These are phyloP conservation scores for Cladosporium sp. DNA, from an alignment of 2,329 filamentous ascomycete genomes.

Conservation along the genomic window DNA sequence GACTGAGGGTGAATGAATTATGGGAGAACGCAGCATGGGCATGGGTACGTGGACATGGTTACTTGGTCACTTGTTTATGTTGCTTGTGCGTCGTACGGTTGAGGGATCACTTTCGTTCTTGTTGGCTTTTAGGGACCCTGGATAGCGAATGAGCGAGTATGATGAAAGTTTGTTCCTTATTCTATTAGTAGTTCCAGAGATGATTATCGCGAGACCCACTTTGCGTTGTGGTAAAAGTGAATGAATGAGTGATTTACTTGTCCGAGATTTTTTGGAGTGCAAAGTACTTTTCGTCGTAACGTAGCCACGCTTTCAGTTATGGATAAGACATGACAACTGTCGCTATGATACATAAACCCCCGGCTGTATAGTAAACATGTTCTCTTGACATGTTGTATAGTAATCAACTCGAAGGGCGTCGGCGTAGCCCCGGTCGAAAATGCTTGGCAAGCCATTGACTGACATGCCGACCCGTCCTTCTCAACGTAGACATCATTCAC, in stretches of 20 bases:
- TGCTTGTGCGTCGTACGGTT: not conserved
- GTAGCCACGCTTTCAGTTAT: not conserved
- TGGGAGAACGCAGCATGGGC: not conserved
- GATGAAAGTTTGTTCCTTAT: not conserved
- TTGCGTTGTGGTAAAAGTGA: not conserved
- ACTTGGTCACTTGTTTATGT: not conserved
- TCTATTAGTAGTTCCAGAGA: not conserved
- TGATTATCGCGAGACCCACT: not conserved
- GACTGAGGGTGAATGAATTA: not conserved
- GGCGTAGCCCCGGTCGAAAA: not conserved
- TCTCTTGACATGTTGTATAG: not conserved
- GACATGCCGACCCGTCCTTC: not conserved
- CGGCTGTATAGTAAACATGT: not conserved
- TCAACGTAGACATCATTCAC: not conserved
- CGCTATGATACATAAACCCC: too few relatives aligned
- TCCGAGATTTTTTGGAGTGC: not conserved
- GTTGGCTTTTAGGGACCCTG: not conserved
- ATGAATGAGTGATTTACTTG: not conserved
- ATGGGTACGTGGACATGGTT: not conserved
- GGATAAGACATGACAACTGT: too few relatives aligned
- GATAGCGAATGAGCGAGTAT: not conserved
- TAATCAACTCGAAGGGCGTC: not conserved
- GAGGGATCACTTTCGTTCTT: not conserved
- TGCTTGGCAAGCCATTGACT: not conserved
- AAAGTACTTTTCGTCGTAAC: not conserved